Conservation (phyloP, 1,284 basidiomycete species). For the Heterobasidion parviporum region DNA sequence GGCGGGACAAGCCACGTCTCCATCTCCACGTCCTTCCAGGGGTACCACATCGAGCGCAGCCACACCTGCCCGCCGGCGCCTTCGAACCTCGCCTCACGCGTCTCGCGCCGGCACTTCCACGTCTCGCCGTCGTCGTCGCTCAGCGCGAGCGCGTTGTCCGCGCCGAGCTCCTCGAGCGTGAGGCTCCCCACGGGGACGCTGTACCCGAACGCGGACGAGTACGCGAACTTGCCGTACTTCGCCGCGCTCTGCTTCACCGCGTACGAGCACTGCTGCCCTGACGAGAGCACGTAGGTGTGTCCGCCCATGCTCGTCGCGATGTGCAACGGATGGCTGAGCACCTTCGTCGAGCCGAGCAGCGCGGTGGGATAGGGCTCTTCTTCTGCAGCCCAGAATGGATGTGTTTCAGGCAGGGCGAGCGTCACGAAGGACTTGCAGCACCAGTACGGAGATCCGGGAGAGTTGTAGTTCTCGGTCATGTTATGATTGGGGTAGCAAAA, state of each 20-base stretch:
- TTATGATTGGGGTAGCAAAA: constrained; percentile 69
- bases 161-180: constrained; percentile 64
- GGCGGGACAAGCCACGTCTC: constrained; percentile 75
- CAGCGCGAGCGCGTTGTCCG: constrained; percentile 62
- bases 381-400: constrained; percentile 63
- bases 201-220: constrained; percentile 70
- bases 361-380: constrained; percentile 55
- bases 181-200: constrained; percentile 62
- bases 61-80: constrained; percentile 29
- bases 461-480: constrained; percentile 76
- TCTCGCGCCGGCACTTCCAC: constrained; percentile 62
- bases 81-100: constrained; percentile 56
- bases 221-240: constrained; percentile 73
- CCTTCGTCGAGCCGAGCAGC: constrained; percentile 36
- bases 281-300: constrained; percentile 67
- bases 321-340: constrained; percentile 57
- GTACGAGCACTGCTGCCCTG: constrained; percentile 74
- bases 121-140: constrained; percentile 61
- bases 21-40: constrained; percentile 64
- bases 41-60: constrained; percentile 65
- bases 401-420: constrained; percentile 52
- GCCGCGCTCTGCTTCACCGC: constrained; percentile 70
- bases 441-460: constrained; percentile 78
- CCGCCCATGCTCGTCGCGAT: constrained; percentile 55
- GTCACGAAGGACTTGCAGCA: constrained; percentile 72